phyloP scores from a whole-genome alignment of 2,329 filamentous ascomycete species.

The Talaromyces funiculosus region DNA sequence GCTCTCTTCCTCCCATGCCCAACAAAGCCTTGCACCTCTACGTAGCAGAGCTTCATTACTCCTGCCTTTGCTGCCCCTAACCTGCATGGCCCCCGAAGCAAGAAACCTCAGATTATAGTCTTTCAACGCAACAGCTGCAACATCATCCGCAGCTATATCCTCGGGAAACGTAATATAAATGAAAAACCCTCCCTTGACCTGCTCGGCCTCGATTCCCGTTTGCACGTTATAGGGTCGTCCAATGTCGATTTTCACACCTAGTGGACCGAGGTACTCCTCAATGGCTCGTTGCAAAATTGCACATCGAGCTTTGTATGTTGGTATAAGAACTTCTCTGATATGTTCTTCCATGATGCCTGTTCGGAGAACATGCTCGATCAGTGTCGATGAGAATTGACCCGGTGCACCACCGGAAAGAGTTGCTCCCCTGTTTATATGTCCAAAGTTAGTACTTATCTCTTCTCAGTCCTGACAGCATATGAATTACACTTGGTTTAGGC shows the following conservation, averaged over 20 bases:
- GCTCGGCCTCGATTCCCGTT: background rate
- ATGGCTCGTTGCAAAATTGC: background rate
- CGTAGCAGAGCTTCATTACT: background rate
- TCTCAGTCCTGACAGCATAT: too few species aligned
- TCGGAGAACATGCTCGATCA: background rate
- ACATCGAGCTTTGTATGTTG: background rate
- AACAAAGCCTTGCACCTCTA: background rate
- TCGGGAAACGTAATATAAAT: background rate
- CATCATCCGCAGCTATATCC: background rate
- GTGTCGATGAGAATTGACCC: constrained; percentile 1
- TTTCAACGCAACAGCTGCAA: background rate
- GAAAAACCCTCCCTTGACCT: background rate
- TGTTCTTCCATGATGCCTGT: background rate
- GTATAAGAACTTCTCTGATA: background rate
- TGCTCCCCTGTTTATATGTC: background rate
- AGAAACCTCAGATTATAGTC: background rate
- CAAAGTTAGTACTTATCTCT: background rate
- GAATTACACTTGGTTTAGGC: background rate
- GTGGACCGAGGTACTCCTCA: background rate
- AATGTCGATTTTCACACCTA: background rate
- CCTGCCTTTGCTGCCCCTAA: background rate
- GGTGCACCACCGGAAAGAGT: background rate
- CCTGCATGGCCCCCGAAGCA: background rate
- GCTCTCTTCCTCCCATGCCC: background rate
- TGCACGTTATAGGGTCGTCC: background rate